phyloP scores from a whole-genome alignment of 768 basidiomycete genomes.

The Boletus sp. region DNA sequence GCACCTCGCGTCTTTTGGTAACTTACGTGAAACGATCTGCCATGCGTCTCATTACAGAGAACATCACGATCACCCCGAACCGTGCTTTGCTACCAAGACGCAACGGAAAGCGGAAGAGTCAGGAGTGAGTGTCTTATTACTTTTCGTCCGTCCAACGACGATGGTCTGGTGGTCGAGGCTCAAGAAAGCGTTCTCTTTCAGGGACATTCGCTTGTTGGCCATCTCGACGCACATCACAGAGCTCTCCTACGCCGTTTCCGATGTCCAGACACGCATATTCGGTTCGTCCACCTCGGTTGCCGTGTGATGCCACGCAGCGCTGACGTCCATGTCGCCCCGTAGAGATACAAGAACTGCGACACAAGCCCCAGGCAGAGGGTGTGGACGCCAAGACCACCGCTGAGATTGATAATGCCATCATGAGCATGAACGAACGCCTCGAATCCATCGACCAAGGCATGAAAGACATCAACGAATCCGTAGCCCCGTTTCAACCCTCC shows the following conservation, averaged over 20 bases:
- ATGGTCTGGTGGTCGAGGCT: slow-evolving; percentile 28
- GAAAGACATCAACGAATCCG: slow-evolving; percentile 61
- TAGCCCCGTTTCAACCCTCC: slow-evolving; percentile 56
- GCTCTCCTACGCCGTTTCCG: slow-evolving; percentile 81
- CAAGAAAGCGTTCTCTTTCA: slow-evolving; percentile 35
- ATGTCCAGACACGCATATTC: slow-evolving; percentile 89
- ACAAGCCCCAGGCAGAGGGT: slow-evolving; percentile 70
- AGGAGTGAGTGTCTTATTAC: slow-evolving; percentile 57
- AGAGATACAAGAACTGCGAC: slow-evolving; percentile 94
- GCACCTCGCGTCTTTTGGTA: slow-evolving; percentile 26
- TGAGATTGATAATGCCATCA: slow-evolving; percentile 79
- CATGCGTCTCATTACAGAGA: slow-evolving; percentile 48
- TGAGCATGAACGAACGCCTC: slow-evolving; percentile 75
- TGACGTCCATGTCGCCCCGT: slow-evolving; percentile 13
- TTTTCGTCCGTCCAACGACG: slow-evolving; percentile 15
- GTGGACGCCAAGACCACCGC: slow-evolving; percentile 55
- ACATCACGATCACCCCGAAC: slow-evolving; percentile 66
- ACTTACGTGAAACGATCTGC: slow-evolving; percentile 35
- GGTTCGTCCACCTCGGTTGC: slow-evolving; percentile 42
- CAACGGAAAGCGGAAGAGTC: slow-evolving; percentile 55
- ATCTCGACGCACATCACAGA: slow-evolving; percentile 86
- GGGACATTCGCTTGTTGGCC: slow-evolving; percentile 73
- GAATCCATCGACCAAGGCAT: slow-evolving; percentile 72
- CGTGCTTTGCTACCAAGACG: slow-evolving; percentile 41
- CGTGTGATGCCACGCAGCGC: neutral